Evolutionary conservation across 1,139 yeast species (phyloP), one percentile per base, ranked within the genome.

Genomic region (Taiozyma sp.): DNA sequence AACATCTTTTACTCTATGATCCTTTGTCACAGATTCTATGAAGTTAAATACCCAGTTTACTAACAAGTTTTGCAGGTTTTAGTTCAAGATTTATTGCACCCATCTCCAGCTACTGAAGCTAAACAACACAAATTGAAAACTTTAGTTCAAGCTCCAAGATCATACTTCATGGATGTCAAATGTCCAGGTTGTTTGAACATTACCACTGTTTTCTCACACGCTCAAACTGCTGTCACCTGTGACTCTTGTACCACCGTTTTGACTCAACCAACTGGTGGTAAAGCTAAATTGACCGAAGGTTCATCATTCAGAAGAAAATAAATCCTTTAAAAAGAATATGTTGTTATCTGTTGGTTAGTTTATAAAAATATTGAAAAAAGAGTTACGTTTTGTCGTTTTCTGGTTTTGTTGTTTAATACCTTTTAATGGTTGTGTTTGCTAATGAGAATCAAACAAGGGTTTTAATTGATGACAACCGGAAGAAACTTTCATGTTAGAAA

Each of bases 261-360:
- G 72, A 91, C 98, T 80, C 88, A 95, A 73, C 99, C 99, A 73
- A 89, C 98, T 64, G 99, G 99, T 83, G 99, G 99, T 83, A 93
- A 93, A 85, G 97, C 98, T 72, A 90, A 88, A 80, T 86, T 93
- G 76, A 88, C 98, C 67, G 99, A 93, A 81, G 99, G 99, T 74
- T 87, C 95, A 73, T 93, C 99, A 70, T 93, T 89, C 95, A 90
- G 99, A 86, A 88, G 88, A 81, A 93, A 93, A 88, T 93, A 90
- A 84, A 70, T 65, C 26, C 24, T 16, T 10, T 19, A 37, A 19
- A 19, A 19, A 4, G 41, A 37, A 37, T 37, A 22, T 37, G 11
- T 19, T 37, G 24, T 19, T 37, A 37, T 37, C 24, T 37, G 41
- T 37, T 37, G 41, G 19, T 37, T 37, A 37, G 41, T 37, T 37